Conservation (phyloP, 345 rosid genomes). For the Erucastrum elatum region DNA sequence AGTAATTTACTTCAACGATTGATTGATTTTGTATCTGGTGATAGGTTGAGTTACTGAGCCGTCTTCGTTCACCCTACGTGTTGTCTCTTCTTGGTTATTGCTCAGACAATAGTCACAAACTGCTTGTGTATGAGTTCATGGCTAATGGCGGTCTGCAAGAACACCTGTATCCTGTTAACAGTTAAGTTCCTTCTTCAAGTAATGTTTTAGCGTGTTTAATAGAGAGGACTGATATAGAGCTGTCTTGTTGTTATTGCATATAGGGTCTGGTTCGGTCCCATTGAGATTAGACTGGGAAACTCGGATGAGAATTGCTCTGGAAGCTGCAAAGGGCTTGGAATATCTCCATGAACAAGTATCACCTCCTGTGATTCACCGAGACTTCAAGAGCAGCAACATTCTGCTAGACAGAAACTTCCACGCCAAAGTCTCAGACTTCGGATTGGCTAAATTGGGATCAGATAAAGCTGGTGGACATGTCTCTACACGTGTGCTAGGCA, state of each 20-base stretch:
- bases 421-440: constrained; percentile 80
- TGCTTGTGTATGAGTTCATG: constrained; percentile 87
- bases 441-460: constrained; percentile 73
- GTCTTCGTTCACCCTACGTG: constrained; percentile 69
- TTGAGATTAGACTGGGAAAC: constrained; percentile 68
- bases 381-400: constrained; percentile 77
- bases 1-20: neutral
- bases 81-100: constrained; percentile 82
- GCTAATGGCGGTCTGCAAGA: constrained; percentile 85
- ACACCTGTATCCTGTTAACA: constrained; percentile 65
- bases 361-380: constrained; percentile 76
- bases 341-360: constrained; percentile 78
- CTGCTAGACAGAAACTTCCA: constrained; percentile 62
- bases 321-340: constrained; percentile 80
- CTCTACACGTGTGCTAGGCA: constrained; percentile 71
- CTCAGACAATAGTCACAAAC: constrained; percentile 57
- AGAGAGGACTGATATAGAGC: neutral
- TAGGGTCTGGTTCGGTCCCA: constrained; percentile 59
- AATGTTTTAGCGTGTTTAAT: neutral
- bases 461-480: constrained; percentile 79
- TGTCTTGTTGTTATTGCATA: constrained; percentile 7
- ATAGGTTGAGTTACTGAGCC: constrained; percentile 82
- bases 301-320: constrained; percentile 74
- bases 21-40: constrained; percentile 23
- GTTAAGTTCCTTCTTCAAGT: constrained; percentile 42